Conservation (phyloP, 805 yeast genomes). For the Groenewaldozyma salmanticensis region DNA sequence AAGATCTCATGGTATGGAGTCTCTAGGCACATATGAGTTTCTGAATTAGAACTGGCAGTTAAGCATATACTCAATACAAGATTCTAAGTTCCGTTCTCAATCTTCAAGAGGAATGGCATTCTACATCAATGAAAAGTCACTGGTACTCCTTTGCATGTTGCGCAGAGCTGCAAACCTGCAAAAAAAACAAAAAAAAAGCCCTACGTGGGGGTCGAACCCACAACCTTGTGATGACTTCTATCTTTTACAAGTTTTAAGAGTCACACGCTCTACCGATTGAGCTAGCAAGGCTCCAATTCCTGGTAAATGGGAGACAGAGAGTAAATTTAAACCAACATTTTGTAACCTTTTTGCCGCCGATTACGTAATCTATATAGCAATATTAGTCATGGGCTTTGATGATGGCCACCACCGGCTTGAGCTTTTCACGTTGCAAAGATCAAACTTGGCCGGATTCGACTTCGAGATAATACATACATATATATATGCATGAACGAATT, state of each 20-base stretch:
- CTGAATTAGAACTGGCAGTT: background rate
- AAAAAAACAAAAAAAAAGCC: conserved; percentile 14
- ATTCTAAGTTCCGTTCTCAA: no score
- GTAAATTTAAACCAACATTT: no score
- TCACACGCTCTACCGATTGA: conserved; percentile 25
- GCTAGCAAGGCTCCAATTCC: conserved; percentile 26
- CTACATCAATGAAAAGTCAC: background rate
- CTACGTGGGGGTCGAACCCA: conserved; percentile 25
- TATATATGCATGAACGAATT: no score
- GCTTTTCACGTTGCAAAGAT: no score
- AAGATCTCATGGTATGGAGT: conserved; percentile 6
- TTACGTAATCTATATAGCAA: no score
- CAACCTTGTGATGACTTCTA: conserved; percentile 24
- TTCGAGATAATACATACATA: no score
- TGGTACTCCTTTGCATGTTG: background rate
- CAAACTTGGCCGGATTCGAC: no score
- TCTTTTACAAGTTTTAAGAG: conserved; percentile 16
- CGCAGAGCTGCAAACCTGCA: background rate
- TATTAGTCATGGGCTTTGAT: no score
- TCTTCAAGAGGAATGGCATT: background rate
- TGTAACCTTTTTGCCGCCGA: no score
- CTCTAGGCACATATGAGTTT: conserved; percentile 14
- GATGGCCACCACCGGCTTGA: no score
- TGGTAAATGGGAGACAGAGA: no score
- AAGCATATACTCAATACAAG: background rate